Percentiles rank a stretch among this genome's conserved stretches.
Evolutionary conservation across 148 eudicot genomes (phyloP).

Genomic region (Camellia japonica): DNA sequence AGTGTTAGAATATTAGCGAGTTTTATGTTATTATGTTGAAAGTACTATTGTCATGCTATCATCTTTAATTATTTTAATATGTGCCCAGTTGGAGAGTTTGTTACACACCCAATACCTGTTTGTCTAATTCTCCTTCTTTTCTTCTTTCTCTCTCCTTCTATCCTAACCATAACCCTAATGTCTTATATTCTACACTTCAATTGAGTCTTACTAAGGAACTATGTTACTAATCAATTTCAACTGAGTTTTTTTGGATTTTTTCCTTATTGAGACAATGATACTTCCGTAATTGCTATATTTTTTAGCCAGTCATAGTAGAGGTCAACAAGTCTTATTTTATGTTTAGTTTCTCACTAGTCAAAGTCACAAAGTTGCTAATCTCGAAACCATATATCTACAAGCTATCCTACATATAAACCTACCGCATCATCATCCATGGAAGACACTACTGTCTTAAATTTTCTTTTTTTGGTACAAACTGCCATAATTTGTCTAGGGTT

Average conservation of each 20-base stretch:
- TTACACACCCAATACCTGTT: too few relatives aligned
- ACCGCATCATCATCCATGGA: conserved; percentile 1
- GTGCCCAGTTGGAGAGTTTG: too few relatives aligned
- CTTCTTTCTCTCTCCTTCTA: too few relatives aligned
- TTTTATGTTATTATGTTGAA: too few relatives aligned
- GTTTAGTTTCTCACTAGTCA: neutral
- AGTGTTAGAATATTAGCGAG: too few relatives aligned
- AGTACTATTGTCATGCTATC: too few relatives aligned
- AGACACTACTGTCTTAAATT: neutral
- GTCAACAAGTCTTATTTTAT: neutral
- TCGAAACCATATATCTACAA: neutral
- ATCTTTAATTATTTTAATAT: too few relatives aligned
- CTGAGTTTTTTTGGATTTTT: neutral
- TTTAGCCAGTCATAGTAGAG: neutral
- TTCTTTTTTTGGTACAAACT: too few relatives aligned
- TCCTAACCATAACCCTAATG: too few relatives aligned
- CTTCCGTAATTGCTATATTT: neutral
- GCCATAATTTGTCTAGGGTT: neutral
- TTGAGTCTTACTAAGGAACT: neutral
- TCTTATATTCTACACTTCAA: too few relatives aligned
- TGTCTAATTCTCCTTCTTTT: too few relatives aligned
- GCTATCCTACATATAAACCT: neutral
- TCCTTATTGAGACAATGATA: neutral
- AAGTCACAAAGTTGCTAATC: neutral
- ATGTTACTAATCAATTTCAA: neutral